Percentiles rank a stretch among this genome's conserved stretches.
Evolutionary conservation across 768 basidiomycete genomes (phyloP).

Genomic region (Galerina marginata): DNA sequence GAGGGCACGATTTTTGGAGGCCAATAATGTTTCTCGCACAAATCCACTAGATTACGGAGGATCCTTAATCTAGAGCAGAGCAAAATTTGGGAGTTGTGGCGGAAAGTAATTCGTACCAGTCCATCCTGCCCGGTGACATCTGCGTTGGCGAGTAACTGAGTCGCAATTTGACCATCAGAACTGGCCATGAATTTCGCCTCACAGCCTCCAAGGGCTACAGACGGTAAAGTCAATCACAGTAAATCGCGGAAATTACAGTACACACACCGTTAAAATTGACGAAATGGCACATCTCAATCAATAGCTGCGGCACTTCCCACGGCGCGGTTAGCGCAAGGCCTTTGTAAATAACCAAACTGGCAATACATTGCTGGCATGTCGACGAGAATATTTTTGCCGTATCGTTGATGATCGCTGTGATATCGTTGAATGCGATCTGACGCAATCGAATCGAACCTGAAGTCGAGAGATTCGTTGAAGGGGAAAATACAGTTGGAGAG

Average conservation of each 20-base stretch:
- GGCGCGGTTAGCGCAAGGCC: neutral
- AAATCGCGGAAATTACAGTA: no score
- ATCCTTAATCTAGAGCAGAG: no score
- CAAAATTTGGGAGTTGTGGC: no score
- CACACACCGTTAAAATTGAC: neutral
- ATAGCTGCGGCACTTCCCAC: constrained; percentile 4
- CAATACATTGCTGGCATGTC: constrained; percentile 3
- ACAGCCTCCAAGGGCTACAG: neutral
- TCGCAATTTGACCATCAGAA: neutral
- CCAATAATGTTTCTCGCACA: constrained; percentile 1
- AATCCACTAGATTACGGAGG: neutral
- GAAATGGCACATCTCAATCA: constrained; percentile 6
- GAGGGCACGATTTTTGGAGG: constrained; percentile 4
- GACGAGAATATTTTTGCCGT: neutral
- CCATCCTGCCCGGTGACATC: constrained; percentile 3
- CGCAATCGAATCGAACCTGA: neutral
- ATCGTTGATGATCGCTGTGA: neutral
- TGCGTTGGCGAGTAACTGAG: neutral
- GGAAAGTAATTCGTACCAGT: neutral
- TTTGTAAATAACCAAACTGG: neutral
- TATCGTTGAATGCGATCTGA: constrained; percentile 1
- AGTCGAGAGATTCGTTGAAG: neutral
- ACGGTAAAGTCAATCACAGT: neutral
- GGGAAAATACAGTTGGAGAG: constrained; percentile 2
- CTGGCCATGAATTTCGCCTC: constrained; percentile 1